Evolutionary conservation across 1,284 basidiomycete species (phyloP).

Genomic region (Ganoderma boninense): DNA sequence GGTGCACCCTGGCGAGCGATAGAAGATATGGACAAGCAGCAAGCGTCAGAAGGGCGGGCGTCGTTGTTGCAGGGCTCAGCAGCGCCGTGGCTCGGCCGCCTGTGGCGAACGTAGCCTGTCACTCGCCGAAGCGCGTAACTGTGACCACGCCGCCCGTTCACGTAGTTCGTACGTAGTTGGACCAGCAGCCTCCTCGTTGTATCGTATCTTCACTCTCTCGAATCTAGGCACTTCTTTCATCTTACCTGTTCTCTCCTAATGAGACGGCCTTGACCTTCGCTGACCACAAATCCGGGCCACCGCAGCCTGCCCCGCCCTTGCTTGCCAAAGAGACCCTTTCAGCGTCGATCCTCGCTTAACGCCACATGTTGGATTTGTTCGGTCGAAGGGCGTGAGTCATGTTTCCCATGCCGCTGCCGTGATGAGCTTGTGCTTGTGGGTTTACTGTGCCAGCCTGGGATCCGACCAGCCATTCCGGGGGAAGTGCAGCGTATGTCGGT

Average conservation of each 20-base stretch:
- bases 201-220: background rate
- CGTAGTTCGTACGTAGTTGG: constrained; percentile 3
- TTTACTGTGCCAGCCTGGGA: background rate
- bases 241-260: background rate
- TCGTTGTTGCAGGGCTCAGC: background rate
- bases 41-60: background rate
- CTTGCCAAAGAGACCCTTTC: background rate
- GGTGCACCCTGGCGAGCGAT: background rate
- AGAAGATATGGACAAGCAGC: background rate
- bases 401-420: constrained; percentile 11
- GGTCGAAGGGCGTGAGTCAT: background rate
- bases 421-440: background rate
- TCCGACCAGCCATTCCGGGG: background rate
- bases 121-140: constrained; percentile 15
- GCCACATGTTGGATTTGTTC: constrained; percentile 11
- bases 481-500: background rate
- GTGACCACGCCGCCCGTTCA: background rate
- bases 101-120: constrained; percentile 15
- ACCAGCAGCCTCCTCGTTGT: constrained; percentile 10
- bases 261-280: background rate
- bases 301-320: background rate
- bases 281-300: background rate
- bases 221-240: background rate
- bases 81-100: background rate
- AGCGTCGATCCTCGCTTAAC: constrained; percentile 24